phyloP scores from a whole-genome alignment of 805 yeast species.

The Lipomyces japonicus region DNA sequence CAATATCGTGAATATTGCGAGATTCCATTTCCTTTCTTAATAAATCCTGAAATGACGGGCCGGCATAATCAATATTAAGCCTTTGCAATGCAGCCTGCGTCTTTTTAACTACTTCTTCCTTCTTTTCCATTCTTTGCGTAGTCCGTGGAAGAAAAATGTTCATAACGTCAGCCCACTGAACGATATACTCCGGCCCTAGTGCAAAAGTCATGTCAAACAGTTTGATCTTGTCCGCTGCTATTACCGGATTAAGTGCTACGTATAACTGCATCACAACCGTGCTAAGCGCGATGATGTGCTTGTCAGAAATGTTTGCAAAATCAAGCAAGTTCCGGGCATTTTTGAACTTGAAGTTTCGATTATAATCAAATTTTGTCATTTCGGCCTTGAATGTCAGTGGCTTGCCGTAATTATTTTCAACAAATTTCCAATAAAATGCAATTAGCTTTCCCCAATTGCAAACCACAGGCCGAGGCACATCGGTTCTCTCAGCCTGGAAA shows the following conservation, averaged over 20 bases:
- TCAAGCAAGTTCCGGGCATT: not conserved
- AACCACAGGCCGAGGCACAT: constrained; percentile 1
- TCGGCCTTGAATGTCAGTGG: not conserved
- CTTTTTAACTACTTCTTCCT: not conserved
- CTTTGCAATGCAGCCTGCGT: not conserved
- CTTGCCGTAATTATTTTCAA: not conserved
- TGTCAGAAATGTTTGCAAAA: not conserved
- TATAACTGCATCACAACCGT: not conserved
- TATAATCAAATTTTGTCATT: not conserved
- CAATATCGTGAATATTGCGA: not conserved
- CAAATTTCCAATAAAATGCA: constrained; percentile 2
- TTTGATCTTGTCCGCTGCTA: not conserved
- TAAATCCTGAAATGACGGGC: not conserved
- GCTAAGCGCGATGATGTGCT: not conserved
- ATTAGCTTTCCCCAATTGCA: not conserved
- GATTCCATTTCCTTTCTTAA: not conserved
- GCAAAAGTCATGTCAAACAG: not conserved
- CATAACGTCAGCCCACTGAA: constrained; percentile 1
- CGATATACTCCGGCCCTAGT: constrained; percentile 11
- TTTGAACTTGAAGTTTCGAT: not conserved
- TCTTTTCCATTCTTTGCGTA: not conserved
- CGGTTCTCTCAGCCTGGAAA: not conserved
- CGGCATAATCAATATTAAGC: not conserved
- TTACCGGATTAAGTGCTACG: not conserved
- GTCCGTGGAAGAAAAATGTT: constrained; percentile 1